phyloP scores from a whole-genome alignment of 208 protist genomes.

The Trypanosoma theileri region DNA sequence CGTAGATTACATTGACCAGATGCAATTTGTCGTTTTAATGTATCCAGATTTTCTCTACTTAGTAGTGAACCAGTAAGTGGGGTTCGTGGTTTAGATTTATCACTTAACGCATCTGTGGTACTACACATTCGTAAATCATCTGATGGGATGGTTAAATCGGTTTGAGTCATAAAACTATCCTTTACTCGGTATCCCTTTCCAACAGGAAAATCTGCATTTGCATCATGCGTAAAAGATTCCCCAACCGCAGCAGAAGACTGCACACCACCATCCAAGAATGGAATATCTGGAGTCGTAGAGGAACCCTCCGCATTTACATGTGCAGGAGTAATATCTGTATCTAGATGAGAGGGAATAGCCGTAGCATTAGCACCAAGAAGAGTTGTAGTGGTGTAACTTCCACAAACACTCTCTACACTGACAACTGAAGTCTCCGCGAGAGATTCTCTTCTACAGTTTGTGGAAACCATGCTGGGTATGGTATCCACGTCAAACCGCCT shows the following conservation, averaged over 20 bases:
- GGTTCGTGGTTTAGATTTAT: background rate
- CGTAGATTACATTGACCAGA: background rate
- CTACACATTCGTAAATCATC: no score
- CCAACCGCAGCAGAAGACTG: no score
- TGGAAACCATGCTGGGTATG: background rate
- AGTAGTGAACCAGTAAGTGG: background rate
- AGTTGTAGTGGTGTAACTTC: constrained; percentile 11
- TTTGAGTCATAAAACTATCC: no score
- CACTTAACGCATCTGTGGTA: no score
- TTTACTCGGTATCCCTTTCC: background rate
- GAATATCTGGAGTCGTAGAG: no score
- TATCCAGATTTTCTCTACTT: background rate
- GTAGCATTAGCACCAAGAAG: no score
- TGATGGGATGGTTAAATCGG: no score
- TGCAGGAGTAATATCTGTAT: no score
- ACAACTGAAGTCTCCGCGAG: background rate
- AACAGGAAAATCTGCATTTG: background rate
- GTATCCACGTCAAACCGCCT: background rate
- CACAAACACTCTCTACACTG: constrained; percentile 25
- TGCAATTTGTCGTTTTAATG: background rate
- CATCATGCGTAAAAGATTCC: no score
- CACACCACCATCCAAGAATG: no score
- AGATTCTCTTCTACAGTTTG: background rate
- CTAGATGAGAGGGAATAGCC: no score
- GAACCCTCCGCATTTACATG: no score